Conservation (phyloP, 73 alveolate genomes). For the Paramecium sonneborni region DNA sequence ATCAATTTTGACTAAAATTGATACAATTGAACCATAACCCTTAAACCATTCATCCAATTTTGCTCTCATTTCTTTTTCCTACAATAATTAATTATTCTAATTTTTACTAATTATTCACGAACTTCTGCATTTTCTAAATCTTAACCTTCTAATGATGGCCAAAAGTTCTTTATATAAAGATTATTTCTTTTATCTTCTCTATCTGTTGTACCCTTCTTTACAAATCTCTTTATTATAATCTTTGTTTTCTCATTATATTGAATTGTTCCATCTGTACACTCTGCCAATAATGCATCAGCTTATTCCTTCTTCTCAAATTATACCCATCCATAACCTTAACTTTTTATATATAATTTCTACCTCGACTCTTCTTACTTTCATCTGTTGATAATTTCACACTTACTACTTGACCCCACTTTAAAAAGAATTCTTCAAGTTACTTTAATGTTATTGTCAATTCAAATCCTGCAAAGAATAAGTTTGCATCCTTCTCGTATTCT, state of each 20-base stretch:
- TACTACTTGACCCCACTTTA: slow-evolving; percentile 70
- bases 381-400: slow-evolving; percentile 69
- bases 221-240: slow-evolving; percentile 56
- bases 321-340: slow-evolving; percentile 73
- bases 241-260: slow-evolving; percentile 52
- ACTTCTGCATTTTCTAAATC: slow-evolving; percentile 54
- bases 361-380: slow-evolving; percentile 72
- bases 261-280: slow-evolving; percentile 56
- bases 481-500: slow-evolving; percentile 58
- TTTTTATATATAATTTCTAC: not conserved
- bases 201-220: slow-evolving; percentile 59
- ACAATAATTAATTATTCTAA: not conserved
- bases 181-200: slow-evolving; percentile 69
- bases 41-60: slow-evolving; percentile 37
- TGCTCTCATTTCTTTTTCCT: slow-evolving; percentile 34
- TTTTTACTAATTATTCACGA: slow-evolving; percentile 9
- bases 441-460: slow-evolving; percentile 63
- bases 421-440: slow-evolving; percentile 69
- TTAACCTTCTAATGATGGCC: slow-evolving; percentile 63
- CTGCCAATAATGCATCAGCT: slow-evolving; percentile 72
- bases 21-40: slow-evolving; percentile 7
- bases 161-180: slow-evolving; percentile 68
- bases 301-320: slow-evolving; percentile 73
- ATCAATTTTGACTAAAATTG: slow-evolving; percentile 37
- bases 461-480: slow-evolving; percentile 72